Percentiles rank a stretch among this genome's conserved stretches.
These are phyloP conservation scores for Oxytropis ochrocephala DNA, from an alignment of 306 rosid genomes.

Conservation along the genomic window DNA sequence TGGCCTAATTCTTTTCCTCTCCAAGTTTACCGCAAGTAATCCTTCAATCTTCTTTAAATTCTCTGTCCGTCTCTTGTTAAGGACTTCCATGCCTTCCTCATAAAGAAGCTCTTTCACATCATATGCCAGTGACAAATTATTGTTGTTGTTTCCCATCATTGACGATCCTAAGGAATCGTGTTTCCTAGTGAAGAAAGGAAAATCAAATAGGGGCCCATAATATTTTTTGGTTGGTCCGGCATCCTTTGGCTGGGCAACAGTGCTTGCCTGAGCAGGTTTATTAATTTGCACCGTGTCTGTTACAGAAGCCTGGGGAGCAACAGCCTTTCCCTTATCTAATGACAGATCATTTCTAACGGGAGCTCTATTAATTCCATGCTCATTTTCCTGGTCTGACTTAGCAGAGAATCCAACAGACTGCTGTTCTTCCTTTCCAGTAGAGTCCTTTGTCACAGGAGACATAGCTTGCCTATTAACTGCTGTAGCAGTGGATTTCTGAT, in stretches of 20 bases:
- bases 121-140: slow-evolving; percentile 74
- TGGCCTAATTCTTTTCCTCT: slow-evolving; percentile 91
- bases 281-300: slow-evolving; percentile 53
- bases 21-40: slow-evolving; percentile 78
- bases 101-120: slow-evolving; percentile 84
- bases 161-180: slow-evolving; percentile 88
- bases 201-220: slow-evolving; percentile 97
- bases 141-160: slow-evolving; percentile 53
- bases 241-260: slow-evolving; percentile 61
- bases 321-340: slow-evolving; percentile 75
- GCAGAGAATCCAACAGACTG: slow-evolving; percentile 35
- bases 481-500: slow-evolving; percentile 46
- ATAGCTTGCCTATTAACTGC: slow-evolving; percentile 42
- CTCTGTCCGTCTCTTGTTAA: slow-evolving; percentile 67
- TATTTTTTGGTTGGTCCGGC: slow-evolving; percentile 61
- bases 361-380: slow-evolving; percentile 40
- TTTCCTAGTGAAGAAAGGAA: slow-evolving; percentile 91
- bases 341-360: slow-evolving; percentile 51
- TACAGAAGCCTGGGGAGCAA: slow-evolving; percentile 46
- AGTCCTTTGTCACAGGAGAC: slow-evolving; percentile 48
- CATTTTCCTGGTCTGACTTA: slow-evolving; percentile 61
- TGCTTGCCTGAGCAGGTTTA: slow-evolving; percentile 53
- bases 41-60: slow-evolving; percentile 85
- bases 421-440: slow-evolving; percentile 72
- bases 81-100: slow-evolving; percentile 83